phyloP scores from a whole-genome alignment of 2,329 filamentous ascomycete species.

The Fusarium robinianum region DNA sequence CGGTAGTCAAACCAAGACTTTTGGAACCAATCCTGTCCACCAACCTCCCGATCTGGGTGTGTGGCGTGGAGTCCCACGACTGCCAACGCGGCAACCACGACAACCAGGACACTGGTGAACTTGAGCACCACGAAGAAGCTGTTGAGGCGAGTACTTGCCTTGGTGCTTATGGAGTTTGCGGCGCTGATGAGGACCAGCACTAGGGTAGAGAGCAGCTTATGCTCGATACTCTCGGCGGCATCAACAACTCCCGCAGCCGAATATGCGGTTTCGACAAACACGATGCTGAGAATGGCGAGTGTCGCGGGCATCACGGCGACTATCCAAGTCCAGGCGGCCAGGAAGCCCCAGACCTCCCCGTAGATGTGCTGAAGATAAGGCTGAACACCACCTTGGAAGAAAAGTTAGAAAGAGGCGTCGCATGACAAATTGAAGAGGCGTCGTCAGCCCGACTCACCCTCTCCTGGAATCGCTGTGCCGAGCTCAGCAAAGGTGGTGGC shows the following conservation, averaged over 20 bases:
- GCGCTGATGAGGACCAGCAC: slow-evolving; percentile 53
- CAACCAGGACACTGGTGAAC: slow-evolving; percentile 52
- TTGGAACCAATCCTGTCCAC: slow-evolving; percentile 56
- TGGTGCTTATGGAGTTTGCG: slow-evolving; percentile 61
- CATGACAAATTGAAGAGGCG: not conserved
- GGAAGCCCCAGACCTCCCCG: slow-evolving; percentile 64
- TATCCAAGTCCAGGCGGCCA: slow-evolving; percentile 69
- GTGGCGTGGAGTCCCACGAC: slow-evolving; percentile 50
- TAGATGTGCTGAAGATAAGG: slow-evolving; percentile 65
- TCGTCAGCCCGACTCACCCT: slow-evolving; percentile 53
- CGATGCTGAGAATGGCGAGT: slow-evolving; percentile 65
- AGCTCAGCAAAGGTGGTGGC: slow-evolving; percentile 66
- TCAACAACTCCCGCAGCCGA: slow-evolving; percentile 54
- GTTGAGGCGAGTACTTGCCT: slow-evolving; percentile 59
- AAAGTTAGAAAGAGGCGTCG: not conserved
- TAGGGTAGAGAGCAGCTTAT: slow-evolving; percentile 57
- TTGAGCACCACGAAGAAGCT: slow-evolving; percentile 60
- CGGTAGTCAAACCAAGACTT: slow-evolving; percentile 61
- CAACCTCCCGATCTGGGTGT: slow-evolving; percentile 44
- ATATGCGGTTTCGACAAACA: slow-evolving; percentile 65
- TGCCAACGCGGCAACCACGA: slow-evolving; percentile 55
- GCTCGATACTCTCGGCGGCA: slow-evolving; percentile 47
- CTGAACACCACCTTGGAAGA: slow-evolving; percentile 58
- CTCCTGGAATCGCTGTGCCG: slow-evolving; percentile 65
- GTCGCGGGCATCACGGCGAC: slow-evolving; percentile 67